Conservation (phyloP, 371 early-diverging fungal species). For the Mortierella sp. region DNA sequence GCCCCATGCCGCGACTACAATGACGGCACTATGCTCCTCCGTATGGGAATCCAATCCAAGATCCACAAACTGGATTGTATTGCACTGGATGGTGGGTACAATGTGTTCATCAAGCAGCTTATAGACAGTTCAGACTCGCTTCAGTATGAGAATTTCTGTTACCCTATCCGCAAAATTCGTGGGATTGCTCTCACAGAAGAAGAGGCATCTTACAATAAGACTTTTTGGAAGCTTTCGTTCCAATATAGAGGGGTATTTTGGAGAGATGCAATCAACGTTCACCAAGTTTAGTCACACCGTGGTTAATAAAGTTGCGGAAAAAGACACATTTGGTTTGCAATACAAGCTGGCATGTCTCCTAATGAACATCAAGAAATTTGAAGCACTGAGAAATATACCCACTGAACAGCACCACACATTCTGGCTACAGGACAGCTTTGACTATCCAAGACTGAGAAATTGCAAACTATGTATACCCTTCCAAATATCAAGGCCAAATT, state of each 20-base stretch:
- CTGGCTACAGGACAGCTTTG: constrained; percentile 19
- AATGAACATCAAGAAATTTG: constrained; percentile 24
- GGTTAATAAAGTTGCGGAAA: no score
- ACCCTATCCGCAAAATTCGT: constrained; percentile 19
- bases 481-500: no score
- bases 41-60: no score
- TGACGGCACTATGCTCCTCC: constrained; percentile 28
- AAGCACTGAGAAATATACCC: no score
- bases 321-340: constrained; percentile 22
- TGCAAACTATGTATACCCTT: no score
- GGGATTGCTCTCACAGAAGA: constrained; percentile 5
- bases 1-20: constrained; percentile 23
- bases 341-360: constrained; percentile 12
- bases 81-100: constrained; percentile 26
- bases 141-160: constrained; percentile 18
- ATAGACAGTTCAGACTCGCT: constrained; percentile 10
- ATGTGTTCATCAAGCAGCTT: constrained; percentile 6
- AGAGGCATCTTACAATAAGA: constrained; percentile 19
- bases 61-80: constrained; percentile 26
- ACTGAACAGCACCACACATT: constrained; percentile 17
- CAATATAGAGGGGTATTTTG: constrained; percentile 17
- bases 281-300: constrained; percentile 28
- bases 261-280: constrained; percentile 29
- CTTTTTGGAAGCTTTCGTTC: constrained; percentile 28
- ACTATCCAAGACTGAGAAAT: constrained; percentile 7